phyloP scores from a whole-genome alignment of 768 basidiomycete genomes.

The Hygrocybe coccinea region DNA sequence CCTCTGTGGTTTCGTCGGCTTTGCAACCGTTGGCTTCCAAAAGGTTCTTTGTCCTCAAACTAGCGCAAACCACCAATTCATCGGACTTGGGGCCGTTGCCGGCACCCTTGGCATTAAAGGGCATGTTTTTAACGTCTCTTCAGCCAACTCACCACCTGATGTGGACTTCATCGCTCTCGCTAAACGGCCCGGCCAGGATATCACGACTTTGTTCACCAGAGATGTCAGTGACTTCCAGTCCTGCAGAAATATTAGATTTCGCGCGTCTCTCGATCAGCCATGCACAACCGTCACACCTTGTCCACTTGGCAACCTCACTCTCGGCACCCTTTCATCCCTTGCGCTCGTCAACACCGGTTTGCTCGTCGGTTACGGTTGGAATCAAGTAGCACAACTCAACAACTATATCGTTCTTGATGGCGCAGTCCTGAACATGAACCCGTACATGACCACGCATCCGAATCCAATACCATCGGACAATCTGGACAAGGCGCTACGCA shows the following conservation, averaged over 20 bases:
- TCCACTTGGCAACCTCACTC: slow-evolving; percentile 56
- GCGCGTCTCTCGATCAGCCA: slow-evolving; percentile 68
- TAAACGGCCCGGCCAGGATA: slow-evolving; percentile 72
- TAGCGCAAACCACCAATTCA: slow-evolving; percentile 37
- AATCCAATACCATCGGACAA: slow-evolving; percentile 62
- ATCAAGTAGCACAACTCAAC: slow-evolving; percentile 64
- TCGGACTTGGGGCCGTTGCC: slow-evolving; percentile 49
- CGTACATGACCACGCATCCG: slow-evolving; percentile 76
- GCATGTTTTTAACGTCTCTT: slow-evolving; percentile 66
- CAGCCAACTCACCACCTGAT: slow-evolving; percentile 42
- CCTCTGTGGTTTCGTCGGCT: slow-evolving; percentile 77
- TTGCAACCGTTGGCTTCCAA: slow-evolving; percentile 92
- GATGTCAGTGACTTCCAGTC: slow-evolving; percentile 55
- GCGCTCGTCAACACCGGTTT: slow-evolving; percentile 60
- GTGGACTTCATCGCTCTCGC: slow-evolving; percentile 59
- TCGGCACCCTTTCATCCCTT: slow-evolving; percentile 56
- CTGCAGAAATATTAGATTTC: slow-evolving; percentile 60
- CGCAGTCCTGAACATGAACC: slow-evolving; percentile 85
- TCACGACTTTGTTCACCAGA: slow-evolving; percentile 81
- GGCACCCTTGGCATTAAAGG: slow-evolving; percentile 78
- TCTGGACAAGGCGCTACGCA: slow-evolving; percentile 81
- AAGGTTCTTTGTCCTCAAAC: slow-evolving; percentile 79
- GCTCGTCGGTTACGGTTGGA: slow-evolving; percentile 87
- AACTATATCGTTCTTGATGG: slow-evolving; percentile 91
- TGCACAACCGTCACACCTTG: slow-evolving; percentile 62